These are phyloP conservation scores for Raphanus sativus DNA, from an alignment of 345 rosid genomes.

Conservation along the genomic window DNA sequence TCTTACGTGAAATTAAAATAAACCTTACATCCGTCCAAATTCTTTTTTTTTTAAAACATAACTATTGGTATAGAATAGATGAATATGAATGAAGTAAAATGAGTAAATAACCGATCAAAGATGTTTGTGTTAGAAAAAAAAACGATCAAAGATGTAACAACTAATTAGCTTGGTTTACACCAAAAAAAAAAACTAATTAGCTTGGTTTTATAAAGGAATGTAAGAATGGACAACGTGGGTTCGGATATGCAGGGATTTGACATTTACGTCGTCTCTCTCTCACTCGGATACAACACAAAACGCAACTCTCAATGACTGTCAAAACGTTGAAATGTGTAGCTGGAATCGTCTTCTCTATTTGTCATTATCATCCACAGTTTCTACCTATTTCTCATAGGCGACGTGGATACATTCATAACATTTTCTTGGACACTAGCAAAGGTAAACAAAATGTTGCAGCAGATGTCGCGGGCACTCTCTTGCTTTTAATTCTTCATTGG, in stretches of 20 bases:
- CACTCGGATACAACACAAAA: slow-evolving; percentile 24
- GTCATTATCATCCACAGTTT: slow-evolving; percentile 68
- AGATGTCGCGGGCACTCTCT: slow-evolving; percentile 44
- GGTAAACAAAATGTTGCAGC: slow-evolving; percentile 38
- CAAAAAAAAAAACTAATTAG: background rate
- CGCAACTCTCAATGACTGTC: slow-evolving; percentile 66
- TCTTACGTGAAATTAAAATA: background rate
- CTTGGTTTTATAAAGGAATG: slow-evolving; percentile 17
- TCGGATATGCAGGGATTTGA: slow-evolving; percentile 61
- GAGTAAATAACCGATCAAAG: background rate
- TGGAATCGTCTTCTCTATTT: slow-evolving; percentile 83
- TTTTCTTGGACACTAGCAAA: slow-evolving; percentile 28
- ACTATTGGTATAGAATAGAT: background rate
- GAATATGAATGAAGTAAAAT: background rate
- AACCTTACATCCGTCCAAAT: background rate
- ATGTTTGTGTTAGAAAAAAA: too few species aligned
- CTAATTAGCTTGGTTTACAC: background rate
- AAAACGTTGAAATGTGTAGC: slow-evolving; percentile 73
- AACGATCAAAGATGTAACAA: background rate
- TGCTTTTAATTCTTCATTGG: background rate
- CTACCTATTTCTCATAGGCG: background rate
- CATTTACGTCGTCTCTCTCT: slow-evolving; percentile 40
- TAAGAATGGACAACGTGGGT: slow-evolving; percentile 54
- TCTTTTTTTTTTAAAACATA: too few species aligned
- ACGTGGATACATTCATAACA: slow-evolving; percentile 12